Conservation (phyloP, 495 filamentous ascomycete genomes). For the Ascodesmis nigricans region DNA sequence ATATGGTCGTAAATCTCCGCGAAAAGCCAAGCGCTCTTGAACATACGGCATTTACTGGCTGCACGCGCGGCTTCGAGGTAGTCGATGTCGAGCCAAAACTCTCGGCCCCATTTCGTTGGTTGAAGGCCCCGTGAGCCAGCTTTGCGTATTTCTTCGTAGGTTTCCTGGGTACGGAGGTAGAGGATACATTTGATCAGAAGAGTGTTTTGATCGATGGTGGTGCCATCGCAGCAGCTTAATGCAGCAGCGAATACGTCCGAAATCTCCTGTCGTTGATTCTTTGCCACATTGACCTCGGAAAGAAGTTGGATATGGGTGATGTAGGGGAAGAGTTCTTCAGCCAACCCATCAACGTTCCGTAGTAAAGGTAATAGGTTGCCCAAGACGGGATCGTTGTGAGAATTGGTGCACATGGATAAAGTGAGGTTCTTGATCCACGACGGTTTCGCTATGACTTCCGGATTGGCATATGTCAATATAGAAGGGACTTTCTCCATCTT, state of each 20-base stretch:
- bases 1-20: constrained; percentile 38
- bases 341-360: constrained; percentile 38
- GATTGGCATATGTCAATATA: constrained; percentile 9
- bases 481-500: constrained; percentile 8
- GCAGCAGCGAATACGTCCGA: constrained; percentile 27
- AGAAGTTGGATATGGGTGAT: constrained; percentile 58
- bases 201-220: constrained; percentile 28
- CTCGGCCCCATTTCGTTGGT: constrained; percentile 50
- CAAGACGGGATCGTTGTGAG: constrained; percentile 40
- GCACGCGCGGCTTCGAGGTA: constrained; percentile 48
- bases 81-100: constrained; percentile 70
- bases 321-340: constrained; percentile 50
- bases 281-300: constrained; percentile 25
- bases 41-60: constrained; percentile 63
- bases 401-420: constrained; percentile 36
- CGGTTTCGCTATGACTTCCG: constrained; percentile 9
- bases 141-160: constrained; percentile 25
- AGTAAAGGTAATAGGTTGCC: constrained; percentile 41
- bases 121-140: constrained; percentile 25
- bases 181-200: constrained; percentile 59
- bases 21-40: constrained; percentile 66
- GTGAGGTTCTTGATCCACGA: constrained; percentile 51
- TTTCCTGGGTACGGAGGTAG: constrained; percentile 67
- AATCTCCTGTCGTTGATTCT: constrained; percentile 22
- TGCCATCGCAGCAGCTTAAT: constrained; percentile 16